phyloP scores from a whole-genome alignment of 1,139 yeast species.

The Debaryomyces nepalensis region DNA sequence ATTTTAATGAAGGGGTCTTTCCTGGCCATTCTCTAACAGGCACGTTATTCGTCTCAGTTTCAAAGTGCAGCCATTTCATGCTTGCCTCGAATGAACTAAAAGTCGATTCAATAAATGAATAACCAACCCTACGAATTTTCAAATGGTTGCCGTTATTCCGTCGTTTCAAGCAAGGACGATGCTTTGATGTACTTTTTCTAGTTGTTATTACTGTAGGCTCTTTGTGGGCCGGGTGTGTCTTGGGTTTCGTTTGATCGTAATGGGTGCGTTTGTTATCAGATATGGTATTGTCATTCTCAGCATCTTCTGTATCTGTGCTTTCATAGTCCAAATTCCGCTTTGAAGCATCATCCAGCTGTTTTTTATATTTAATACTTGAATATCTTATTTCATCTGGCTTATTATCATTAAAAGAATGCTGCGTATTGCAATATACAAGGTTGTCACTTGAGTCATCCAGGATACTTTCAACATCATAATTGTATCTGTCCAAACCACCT shows the following conservation, averaged over 20 bases:
- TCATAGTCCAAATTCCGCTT: neutral
- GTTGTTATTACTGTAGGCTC: neutral
- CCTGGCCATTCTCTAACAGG: neutral
- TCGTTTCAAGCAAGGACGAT: slow-evolving; percentile 11
- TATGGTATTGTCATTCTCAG: neutral
- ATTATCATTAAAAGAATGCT: too few species aligned
- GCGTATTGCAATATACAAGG: neutral
- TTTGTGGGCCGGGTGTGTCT: neutral
- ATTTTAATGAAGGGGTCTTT: neutral
- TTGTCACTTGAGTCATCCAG: slow-evolving; percentile 6
- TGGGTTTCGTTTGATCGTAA: neutral
- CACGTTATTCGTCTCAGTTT: neutral
- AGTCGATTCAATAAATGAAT: slow-evolving; percentile 15
- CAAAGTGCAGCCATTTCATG: neutral
- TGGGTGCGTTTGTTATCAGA: neutral
- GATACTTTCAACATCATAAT: slow-evolving; percentile 16
- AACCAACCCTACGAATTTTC: neutral
- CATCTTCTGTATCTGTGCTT: slow-evolving; percentile 4
- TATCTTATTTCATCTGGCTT: too few species aligned
- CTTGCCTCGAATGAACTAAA: slow-evolving; percentile 20
- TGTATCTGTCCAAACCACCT: slow-evolving; percentile 18
- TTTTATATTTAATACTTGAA: neutral
- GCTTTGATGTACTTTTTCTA: too few species aligned
- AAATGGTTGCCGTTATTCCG: slow-evolving; percentile 2
- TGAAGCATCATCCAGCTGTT: neutral